These are phyloP conservation scores for Amaranthus tricolor DNA, from an alignment of 179 eudicot genomes.

Conservation along the genomic window DNA sequence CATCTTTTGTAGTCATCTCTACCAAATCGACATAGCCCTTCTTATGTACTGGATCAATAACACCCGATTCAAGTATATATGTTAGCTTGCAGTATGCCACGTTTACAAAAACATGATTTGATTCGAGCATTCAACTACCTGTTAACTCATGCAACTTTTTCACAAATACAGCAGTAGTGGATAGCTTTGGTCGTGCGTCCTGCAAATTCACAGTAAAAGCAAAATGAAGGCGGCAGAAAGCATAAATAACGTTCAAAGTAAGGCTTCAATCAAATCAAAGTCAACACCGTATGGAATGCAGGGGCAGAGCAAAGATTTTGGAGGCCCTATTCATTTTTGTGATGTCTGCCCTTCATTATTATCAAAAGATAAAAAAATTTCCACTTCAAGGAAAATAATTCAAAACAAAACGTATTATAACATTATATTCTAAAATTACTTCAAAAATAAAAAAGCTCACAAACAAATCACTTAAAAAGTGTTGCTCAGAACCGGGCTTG, in stretches of 20 bases:
- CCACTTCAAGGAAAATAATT: no score
- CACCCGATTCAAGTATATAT: neutral
- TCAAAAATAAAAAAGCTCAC: no score
- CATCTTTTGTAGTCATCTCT: conserved; percentile 31
- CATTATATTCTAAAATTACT: no score
- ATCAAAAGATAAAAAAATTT: no score
- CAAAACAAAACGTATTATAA: no score
- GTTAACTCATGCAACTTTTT: conserved; percentile 71
- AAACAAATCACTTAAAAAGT: no score
- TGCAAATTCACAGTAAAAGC: conserved; percentile 23
- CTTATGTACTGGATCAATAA: conserved; percentile 37
- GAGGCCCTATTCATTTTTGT: no score
- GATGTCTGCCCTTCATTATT: no score
- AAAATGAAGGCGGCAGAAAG: conserved; percentile 1
- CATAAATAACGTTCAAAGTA: neutral
- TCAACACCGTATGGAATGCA: no score
- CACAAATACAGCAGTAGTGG: conserved; percentile 64
- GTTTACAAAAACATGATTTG: neutral
- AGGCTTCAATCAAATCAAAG: neutral
- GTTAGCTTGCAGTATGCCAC: neutral
- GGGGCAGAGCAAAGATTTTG: no score
- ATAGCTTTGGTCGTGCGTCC: conserved; percentile 52
- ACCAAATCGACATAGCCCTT: conserved; percentile 47
- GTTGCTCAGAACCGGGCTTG: no score
- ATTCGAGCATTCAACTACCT: conserved; percentile 37